Base-by-base conservation (phyloP, 371 early-diverging fungal genomes). In the Paraphysoderma sedebokerense region DNA sequence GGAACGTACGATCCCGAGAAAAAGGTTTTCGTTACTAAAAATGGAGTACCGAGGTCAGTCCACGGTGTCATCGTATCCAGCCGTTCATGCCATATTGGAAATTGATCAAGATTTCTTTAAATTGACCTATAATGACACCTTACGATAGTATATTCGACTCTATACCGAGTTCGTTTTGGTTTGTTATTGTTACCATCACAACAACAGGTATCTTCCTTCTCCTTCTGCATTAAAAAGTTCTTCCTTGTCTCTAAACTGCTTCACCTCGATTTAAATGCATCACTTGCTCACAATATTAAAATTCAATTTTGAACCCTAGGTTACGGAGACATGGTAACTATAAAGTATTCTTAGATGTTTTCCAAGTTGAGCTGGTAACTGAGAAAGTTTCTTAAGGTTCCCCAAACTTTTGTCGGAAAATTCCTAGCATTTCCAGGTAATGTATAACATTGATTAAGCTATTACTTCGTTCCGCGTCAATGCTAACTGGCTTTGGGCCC, bases 341-440 rank as follows among this genome's bases (percentile, higher is more conserved):
- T 36, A 2, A 36, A 7, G 23, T 23, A 32, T 19, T 40, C 13
- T 12, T 29, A 24, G 23, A 65, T 59, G 76, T 45, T n/a, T n/a
- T n/a, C n/a, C n/a, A n/a, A n/a, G n/a, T n/a, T n/a, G n/a, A n/a
- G n/a, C n/a, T n/a, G n/a, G n/a, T n/a, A n/a, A n/a, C n/a, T n/a
- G n/a, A n/a, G n/a, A n/a, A n/a, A n/a, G n/a, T n/a, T n/a, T n/a
- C 85, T 83, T 52, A 82, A 83, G 80, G 81, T 82, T 2, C 87
- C 87, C 4, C 69, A 77, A 0, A 87, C 87, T 0, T 77, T 82
- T 57, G 62, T 85, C 41, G 87, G 87, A 41, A 85, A 85, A 53
- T 51, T 85, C 28, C 74, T 87, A 23, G 77, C 85, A 2, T 84
- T 85, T 50, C 84, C 85, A 3, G n/a, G n/a, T n/a, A n/a, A n/a